Conservation (phyloP, 139 green algal species). For the Volvox africanus region DNA sequence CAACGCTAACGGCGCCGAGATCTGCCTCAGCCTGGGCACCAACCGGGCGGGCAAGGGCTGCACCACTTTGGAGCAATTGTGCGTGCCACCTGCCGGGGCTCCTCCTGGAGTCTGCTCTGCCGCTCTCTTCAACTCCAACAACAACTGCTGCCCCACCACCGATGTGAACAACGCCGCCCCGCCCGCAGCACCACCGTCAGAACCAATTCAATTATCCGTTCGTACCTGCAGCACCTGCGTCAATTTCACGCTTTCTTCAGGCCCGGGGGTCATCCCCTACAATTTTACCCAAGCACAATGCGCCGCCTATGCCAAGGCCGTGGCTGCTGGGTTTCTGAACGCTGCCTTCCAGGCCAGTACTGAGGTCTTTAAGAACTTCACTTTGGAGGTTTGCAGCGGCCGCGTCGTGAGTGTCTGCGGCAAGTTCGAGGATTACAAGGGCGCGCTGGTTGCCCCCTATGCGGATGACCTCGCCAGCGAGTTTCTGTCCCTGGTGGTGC, state of each 20-base stretch:
- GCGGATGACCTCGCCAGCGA: not conserved
- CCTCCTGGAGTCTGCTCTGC: not conserved
- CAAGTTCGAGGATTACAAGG: not conserved
- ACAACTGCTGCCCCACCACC: not conserved
- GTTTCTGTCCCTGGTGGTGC: not conserved
- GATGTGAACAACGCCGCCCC: not conserved
- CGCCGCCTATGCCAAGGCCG: not conserved
- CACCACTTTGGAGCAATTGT: conserved; percentile 15
- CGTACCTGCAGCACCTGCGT: not conserved
- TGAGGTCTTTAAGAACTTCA: not conserved
- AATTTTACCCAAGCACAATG: not conserved
- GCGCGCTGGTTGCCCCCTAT: not conserved
- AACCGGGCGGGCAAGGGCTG: not conserved
- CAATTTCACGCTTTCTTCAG: not conserved
- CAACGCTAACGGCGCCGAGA: not conserved
- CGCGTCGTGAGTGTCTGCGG: not conserved
- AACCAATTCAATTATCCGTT: no score
- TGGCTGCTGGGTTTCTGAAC: not conserved
- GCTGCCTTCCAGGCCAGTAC: not conserved
- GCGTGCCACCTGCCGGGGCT: not conserved
- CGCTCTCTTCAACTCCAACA: not conserved
- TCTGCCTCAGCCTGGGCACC: not conserved
- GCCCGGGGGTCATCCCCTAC: not conserved
- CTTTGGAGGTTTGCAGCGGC: not conserved
- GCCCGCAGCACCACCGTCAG: not conserved